These are phyloP conservation scores for Cytospora mali DNA, from an alignment of 2,329 filamentous ascomycete genomes.

Conservation along the genomic window DNA sequence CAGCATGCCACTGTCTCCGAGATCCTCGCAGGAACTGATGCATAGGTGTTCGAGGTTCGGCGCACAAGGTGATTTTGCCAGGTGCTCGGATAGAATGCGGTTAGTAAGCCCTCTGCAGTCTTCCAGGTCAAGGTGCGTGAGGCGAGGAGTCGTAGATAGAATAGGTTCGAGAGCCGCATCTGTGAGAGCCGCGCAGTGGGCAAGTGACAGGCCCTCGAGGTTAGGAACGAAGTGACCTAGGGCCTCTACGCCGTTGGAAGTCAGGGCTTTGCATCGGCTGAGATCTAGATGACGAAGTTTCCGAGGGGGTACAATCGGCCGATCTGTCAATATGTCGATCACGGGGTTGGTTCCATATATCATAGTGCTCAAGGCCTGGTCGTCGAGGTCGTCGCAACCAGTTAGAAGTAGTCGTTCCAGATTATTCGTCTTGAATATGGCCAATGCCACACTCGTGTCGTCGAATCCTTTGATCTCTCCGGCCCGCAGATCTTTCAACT, in stretches of 20 bases:
- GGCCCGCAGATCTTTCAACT: conserved; percentile 76
- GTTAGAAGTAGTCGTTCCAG: conserved; percentile 82
- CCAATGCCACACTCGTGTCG: conserved; percentile 69
- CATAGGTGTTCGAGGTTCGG: conserved; percentile 75
- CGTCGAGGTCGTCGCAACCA: conserved; percentile 77
- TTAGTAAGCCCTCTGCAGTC: conserved; percentile 81
- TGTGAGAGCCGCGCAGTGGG: conserved; percentile 72
- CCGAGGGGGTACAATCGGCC: conserved; percentile 74
- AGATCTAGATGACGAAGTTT: conserved; percentile 83
- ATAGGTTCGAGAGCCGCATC: conserved; percentile 74
- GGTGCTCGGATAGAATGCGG: conserved; percentile 66
- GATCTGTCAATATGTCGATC: conserved; percentile 77
- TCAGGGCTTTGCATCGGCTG: conserved; percentile 75
- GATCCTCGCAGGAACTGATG: conserved; percentile 84
- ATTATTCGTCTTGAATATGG: conserved; percentile 78
- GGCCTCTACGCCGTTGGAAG: conserved; percentile 69
- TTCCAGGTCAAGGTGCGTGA: conserved; percentile 89
- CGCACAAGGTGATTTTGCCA: conserved; percentile 78
- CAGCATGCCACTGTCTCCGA: conserved; percentile 83
- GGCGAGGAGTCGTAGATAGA: conserved; percentile 71
- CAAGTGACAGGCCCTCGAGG: conserved; percentile 81
- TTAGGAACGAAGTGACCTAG: conserved; percentile 76
- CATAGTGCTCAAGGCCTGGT: conserved; percentile 72
- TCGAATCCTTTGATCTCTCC: conserved; percentile 82
- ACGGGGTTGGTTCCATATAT: conserved; percentile 76